phyloP scores from a whole-genome alignment of 148 eudicot genomes.

The Camellia granthamiana region DNA sequence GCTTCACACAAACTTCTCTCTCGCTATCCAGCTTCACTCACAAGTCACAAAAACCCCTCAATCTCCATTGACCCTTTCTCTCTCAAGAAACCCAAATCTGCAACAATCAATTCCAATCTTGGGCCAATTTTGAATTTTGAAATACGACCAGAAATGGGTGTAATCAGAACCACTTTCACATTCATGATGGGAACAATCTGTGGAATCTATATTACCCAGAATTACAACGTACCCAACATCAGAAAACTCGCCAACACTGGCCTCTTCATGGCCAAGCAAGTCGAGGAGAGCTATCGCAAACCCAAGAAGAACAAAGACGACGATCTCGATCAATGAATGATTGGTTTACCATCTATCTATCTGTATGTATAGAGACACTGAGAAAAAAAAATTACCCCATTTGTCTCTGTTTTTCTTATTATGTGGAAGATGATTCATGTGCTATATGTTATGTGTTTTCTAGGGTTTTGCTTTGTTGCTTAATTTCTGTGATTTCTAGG shows the following conservation, averaged over 20 bases:
- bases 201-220: constrained; percentile 16
- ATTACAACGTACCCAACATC: constrained; percentile 14
- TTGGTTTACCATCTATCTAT: background rate
- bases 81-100: background rate
- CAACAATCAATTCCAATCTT: background rate
- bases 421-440: background rate
- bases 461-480: background rate
- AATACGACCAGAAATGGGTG: background rate
- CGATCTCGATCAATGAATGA: background rate
- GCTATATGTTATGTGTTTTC: too few species aligned
- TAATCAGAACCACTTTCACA: background rate
- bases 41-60: background rate
- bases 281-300: constrained; percentile 14
- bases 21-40: too few species aligned
- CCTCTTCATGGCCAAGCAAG: constrained; percentile 19
- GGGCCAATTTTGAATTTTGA: background rate
- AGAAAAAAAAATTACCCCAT: background rate
- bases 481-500: background rate
- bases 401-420: background rate
- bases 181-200: constrained; percentile 19
- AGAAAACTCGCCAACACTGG: background rate
- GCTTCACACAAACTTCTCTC: too few species aligned
- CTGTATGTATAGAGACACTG: background rate
- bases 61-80: background rate
- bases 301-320: constrained; percentile 4